Conservation (phyloP, 2,329 filamentous ascomycete genomes). For the Monosporascus cannonballus region DNA sequence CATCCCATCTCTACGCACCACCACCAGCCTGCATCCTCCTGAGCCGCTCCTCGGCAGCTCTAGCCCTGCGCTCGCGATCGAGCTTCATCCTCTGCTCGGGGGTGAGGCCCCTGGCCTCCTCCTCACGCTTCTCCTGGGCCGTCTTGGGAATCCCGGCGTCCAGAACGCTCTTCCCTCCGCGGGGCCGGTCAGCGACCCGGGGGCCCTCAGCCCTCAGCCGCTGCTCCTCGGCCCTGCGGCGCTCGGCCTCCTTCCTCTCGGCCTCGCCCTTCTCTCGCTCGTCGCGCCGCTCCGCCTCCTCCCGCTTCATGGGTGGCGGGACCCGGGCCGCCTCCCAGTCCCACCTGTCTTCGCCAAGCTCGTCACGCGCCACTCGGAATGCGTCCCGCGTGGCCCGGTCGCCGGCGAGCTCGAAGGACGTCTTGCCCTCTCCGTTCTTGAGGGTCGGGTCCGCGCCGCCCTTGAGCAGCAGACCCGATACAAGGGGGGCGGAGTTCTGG, state of each 20-base stretch:
- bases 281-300: conserved; percentile 64
- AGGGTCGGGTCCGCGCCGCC: conserved; percentile 67
- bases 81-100: conserved; percentile 79
- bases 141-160: conserved; percentile 63
- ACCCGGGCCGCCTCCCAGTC: conserved; percentile 74
- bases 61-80: conserved; percentile 82
- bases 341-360: conserved; percentile 72
- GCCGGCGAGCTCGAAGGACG: conserved; percentile 79
- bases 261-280: conserved; percentile 65
- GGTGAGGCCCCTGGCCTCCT: conserved; percentile 78
- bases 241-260: conserved; percentile 61
- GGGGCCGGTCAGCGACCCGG: conserved; percentile 35
- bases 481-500: conserved; percentile 71
- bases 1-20: conserved; percentile 7
- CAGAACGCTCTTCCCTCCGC: conserved; percentile 45
- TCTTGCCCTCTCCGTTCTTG: conserved; percentile 69
- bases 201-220: conserved; percentile 62
- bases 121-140: conserved; percentile 73
- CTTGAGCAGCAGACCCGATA: conserved; percentile 70
- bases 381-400: conserved; percentile 83
- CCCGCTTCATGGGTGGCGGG: conserved; percentile 62
- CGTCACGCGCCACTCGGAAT: conserved; percentile 79
- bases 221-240: conserved; percentile 69
- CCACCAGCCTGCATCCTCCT: conserved; percentile 53
- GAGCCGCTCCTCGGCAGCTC: conserved; percentile 86